Base-by-base conservation (phyloP, 2,329 filamentous ascomycete species). In the Colletotrichum echinochloae region DNA sequence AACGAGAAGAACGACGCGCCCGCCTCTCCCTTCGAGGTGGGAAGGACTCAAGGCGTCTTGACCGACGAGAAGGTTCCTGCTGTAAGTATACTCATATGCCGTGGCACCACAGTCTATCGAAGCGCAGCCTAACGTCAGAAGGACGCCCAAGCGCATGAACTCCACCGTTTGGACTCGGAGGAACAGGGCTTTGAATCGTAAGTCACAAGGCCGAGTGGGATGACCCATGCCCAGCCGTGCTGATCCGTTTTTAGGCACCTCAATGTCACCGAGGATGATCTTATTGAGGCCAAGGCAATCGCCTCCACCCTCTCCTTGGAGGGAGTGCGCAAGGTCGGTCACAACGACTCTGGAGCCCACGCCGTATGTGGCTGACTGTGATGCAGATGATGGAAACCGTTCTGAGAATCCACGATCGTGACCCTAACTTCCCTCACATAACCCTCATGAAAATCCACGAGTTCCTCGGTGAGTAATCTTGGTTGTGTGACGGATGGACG, bases 211-310 rank as follows among this genome's bases (percentile, higher is more conserved):
- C 23, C 14, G 4, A 8, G 12, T 0, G 7, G 8, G 4, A 26
- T 20, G 11, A 1, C 20, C 18, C 5, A 5, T 9, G 23, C 8
- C 16, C 9, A n/a, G n/a, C 33, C 39, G 20, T 23, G 5, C 70
- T 65, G 46, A 68, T 3, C 8, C 14, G 18, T n/a, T 6, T 7
- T 20, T 56, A 72, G 71, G 28, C 63, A 73, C 7, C 75, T 83
- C 52, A 78, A 80, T 55, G 81, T 81, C 26, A 83, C 83, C 5
- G 81, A 83, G 54, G 78, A 82, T 70, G 83, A 84, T 72, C 74
- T 84, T n/a, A 76, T 82, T n/a, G 81, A 84, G 71, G 83, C 82
- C 39, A 83, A 77, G 70, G 81, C 80, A 48, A 68, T 79, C 44
- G 82, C 82, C 1, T 76, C 74, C 26, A 79, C 64, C 52, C 77